phyloP scores from a whole-genome alignment of 1,139 yeast genomes.

The Protomyces inouyei region DNA sequence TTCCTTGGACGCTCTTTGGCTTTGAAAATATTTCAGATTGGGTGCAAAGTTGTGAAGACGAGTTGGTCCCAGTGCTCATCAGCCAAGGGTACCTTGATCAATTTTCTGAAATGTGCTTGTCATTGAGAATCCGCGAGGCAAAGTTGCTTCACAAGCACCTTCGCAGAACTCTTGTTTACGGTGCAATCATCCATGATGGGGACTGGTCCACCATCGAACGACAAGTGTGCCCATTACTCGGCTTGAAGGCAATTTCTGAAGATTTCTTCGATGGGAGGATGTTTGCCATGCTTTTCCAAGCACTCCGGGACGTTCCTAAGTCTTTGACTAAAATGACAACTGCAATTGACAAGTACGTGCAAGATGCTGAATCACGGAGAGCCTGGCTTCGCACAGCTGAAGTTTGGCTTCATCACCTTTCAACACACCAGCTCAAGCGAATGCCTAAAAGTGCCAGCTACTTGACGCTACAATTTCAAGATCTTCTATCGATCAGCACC shows the following conservation, averaged over 20 bases:
- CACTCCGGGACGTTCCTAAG: neutral
- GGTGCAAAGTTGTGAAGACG: neutral
- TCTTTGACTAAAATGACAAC: neutral
- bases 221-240: neutral
- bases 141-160: neutral
- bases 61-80: conserved; percentile 2
- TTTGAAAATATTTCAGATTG: neutral
- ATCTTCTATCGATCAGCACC: neutral
- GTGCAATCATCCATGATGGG: neutral
- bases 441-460: neutral
- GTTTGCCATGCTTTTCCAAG: neutral
- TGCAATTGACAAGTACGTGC: neutral
- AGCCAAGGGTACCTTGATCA: neutral
- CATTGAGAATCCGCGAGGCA: neutral
- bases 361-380: neutral
- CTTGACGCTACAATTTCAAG: neutral
- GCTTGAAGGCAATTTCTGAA: neutral
- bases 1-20: conserved; percentile 8
- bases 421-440: neutral
- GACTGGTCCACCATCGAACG: neutral
- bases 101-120: neutral
- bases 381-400: neutral
- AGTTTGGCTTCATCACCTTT: neutral
- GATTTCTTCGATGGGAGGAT: neutral
- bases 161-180: neutral